These are phyloP conservation scores for Pseudotulostoma volvatum DNA, from an alignment of 495 filamentous ascomycete genomes.

Conservation along the genomic window DNA sequence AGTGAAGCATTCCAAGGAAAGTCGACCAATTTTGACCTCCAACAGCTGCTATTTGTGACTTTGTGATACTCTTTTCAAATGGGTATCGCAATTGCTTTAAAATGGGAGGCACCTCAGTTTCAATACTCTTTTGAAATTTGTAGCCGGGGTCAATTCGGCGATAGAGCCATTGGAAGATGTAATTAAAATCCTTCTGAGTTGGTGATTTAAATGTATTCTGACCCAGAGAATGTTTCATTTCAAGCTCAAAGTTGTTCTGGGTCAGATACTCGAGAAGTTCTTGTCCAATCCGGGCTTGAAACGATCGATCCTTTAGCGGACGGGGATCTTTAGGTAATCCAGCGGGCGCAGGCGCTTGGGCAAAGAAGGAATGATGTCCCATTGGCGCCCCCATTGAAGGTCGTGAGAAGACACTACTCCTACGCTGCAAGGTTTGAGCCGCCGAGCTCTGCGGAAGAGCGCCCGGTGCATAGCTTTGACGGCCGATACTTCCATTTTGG, in stretches of 20 bases:
- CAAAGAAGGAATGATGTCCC: constrained; percentile 81
- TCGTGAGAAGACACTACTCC: constrained; percentile 74
- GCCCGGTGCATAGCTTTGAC: constrained; percentile 58
- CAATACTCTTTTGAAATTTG: constrained; percentile 78
- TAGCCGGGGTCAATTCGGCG: constrained; percentile 86
- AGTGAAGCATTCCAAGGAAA: constrained; percentile 86
- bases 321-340: constrained; percentile 78
- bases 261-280: constrained; percentile 85
- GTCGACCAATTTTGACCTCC: constrained; percentile 92
- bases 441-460: constrained; percentile 32
- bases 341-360: constrained; percentile 59
- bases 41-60: constrained; percentile 83
- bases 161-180: constrained; percentile 96
- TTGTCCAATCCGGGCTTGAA: constrained; percentile 64
- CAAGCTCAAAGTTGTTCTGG: constrained; percentile 86
- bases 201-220: constrained; percentile 79
- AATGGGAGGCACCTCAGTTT: constrained; percentile 80
- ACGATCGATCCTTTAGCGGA: constrained; percentile 65
- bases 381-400: constrained; percentile 43
- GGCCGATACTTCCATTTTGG: constrained; percentile 39
- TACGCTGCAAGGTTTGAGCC: constrained; percentile 29
- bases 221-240: constrained; percentile 80
- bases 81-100: constrained; percentile 89
- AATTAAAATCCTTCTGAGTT: constrained; percentile 96
- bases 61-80: constrained; percentile 83